Percentiles rank a stretch among this genome's conserved stretches.
phyloP scores from a whole-genome alignment of 2,329 filamentous ascomycete species.

The Trichoderma semiorbis region DNA sequence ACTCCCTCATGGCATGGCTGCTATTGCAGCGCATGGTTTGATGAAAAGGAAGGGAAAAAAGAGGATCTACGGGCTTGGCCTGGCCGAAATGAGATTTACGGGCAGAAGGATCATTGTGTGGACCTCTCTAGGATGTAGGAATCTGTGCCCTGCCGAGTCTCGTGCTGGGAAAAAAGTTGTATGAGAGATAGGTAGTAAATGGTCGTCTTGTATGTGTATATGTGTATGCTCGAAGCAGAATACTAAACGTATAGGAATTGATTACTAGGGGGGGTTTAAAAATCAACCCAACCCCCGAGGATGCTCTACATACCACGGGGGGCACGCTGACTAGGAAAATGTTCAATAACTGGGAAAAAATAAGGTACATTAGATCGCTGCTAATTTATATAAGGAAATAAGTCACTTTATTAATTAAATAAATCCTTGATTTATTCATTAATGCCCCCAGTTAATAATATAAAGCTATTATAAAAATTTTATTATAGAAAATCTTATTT shows the following conservation, averaged over 20 bases:
- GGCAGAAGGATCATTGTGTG: background rate
- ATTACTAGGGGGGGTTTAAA: too few species aligned
- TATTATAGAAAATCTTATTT: too few species aligned
- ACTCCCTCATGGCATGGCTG: background rate
- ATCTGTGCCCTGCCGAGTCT: background rate
- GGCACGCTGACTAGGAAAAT: too few species aligned
- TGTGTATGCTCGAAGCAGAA: background rate
- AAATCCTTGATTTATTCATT: too few species aligned
- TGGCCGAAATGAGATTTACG: background rate
- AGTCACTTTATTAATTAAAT: too few species aligned
- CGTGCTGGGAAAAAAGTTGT: background rate
- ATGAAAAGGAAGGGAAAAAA: background rate
- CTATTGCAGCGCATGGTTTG: background rate
- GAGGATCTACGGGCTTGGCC: background rate
- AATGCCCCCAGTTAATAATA: too few species aligned
- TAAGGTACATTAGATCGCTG: too few species aligned
- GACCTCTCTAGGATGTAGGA: background rate
- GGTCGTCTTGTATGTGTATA: background rate
- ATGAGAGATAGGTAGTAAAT: background rate
- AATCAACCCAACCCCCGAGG: too few species aligned
- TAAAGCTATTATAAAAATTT: too few species aligned
- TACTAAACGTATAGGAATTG: background rate
- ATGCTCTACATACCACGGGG: too few species aligned
- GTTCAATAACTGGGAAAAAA: too few species aligned
- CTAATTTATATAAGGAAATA: too few species aligned